Percentiles rank a stretch among this genome's conserved stretches.
Evolutionary conservation across 2,329 filamentous ascomycete species (phyloP).

Genomic region (Lachnellula willkommii): DNA sequence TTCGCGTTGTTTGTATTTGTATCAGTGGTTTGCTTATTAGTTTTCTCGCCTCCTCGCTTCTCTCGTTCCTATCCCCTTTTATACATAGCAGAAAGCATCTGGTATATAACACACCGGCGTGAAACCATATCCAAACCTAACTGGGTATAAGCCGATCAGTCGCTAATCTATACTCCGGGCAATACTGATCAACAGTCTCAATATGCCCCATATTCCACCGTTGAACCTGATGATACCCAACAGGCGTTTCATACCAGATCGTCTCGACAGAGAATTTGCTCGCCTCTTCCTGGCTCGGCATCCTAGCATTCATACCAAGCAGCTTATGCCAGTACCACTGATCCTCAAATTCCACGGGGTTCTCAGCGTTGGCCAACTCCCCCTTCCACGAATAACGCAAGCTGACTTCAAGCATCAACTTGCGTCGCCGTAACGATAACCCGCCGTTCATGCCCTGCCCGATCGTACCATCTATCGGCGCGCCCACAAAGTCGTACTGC

Average conservation of each 20-base stretch:
- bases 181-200: too few species aligned
- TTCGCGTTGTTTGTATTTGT: too few species aligned
- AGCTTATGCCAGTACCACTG: slow-evolving; percentile 25
- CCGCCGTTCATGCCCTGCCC: slow-evolving; percentile 31
- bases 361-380: background rate
- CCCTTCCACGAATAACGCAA: slow-evolving; percentile 5
- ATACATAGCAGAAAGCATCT: too few species aligned
- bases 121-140: too few species aligned
- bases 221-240: slow-evolving; percentile 18
- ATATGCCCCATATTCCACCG: slow-evolving; percentile 9
- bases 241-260: slow-evolving; percentile 11
- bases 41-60: too few species aligned
- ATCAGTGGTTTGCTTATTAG: too few species aligned
- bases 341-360: slow-evolving; percentile 22
- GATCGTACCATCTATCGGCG: slow-evolving; percentile 20
- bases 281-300: slow-evolving; percentile 22
- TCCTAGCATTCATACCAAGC: slow-evolving; percentile 11
- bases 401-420: slow-evolving; percentile 25
- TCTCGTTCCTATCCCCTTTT: too few species aligned
- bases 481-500: slow-evolving; percentile 29
- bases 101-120: too few species aligned
- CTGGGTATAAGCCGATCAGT: too few species aligned
- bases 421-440: slow-evolving; percentile 31
- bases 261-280: slow-evolving; percentile 20
- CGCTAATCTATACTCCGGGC: too few species aligned